Base-by-base conservation (phyloP, 108 stramenopile species). In the Conticribra weissflogii region DNA sequence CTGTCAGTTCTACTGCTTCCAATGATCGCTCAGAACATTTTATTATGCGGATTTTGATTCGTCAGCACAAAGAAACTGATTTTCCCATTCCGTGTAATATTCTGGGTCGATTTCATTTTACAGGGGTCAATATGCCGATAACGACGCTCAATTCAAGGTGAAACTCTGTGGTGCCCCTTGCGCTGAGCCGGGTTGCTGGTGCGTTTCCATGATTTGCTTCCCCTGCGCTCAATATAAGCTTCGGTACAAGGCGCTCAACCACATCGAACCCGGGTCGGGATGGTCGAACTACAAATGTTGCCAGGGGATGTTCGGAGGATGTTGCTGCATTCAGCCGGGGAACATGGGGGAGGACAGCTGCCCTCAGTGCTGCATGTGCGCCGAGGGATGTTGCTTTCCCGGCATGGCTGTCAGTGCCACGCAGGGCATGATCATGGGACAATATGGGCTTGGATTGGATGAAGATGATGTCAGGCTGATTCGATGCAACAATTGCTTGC, bases 381-480 rank as follows among this genome's bases (percentile, higher is more conserved):
- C 85, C 41, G 90, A 91, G 62, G 83, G 82, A 31, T 77, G n/a
- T 63, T 70, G 59, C 36, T 88, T 79, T 55, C 81, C 90, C 29
- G 90, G 90, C 22, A 64, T 78, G 68, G 90, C 90, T 14, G 90
- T 86, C 0, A 79, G 76, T 54, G 85, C 90, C 4, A 65, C 83
- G 2, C 83, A 86, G 31, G 76, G 60, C 9, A 64, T 91, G 27
- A 67, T 91, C 22, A 77, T 88, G 60, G 69, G 77, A 57, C 57
- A 74, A 45, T 91, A 91, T 58, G 18, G 23, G 19, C 73, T 91
- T 27, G 90, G 90, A 29, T 60, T 91, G 32, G 90, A 91, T 46
- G 76, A 87, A 34, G 90, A 91, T 59, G 90, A 91, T 60, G 86
- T 91, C 0, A 72, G 86, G 8, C 56, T 91, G 36, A 91, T 91